Evolutionary conservation across 768 basidiomycete species (phyloP).

Genomic region (Clavaria fumosa): DNA sequence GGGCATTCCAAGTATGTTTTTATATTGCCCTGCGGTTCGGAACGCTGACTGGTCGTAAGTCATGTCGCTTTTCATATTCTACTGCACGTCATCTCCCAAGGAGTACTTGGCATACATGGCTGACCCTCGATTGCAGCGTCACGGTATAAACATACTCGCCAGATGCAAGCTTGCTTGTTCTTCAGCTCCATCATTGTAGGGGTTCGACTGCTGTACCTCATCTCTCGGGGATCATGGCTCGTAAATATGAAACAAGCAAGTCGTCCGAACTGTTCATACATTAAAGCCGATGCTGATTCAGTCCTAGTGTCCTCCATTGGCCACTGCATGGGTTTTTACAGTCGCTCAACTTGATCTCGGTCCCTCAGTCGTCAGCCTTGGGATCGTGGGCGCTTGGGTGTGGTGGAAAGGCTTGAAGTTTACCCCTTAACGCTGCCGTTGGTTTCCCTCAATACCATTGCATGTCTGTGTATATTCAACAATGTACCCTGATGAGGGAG

Average conservation of each 20-base stretch:
- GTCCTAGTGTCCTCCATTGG: constrained; percentile 64
- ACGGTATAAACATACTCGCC: constrained; percentile 41
- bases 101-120: no score
- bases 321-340: constrained; percentile 65
- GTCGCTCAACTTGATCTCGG: constrained; percentile 54
- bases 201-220: constrained; percentile 50
- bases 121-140: constrained; percentile 44
- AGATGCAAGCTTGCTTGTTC: constrained; percentile 44
- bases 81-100: constrained; percentile 38
- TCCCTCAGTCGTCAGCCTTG: constrained; percentile 42
- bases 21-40: background rate
- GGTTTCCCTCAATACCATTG: background rate
- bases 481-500: no score
- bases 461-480: background rate
- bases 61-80: constrained; percentile 60
- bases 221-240: constrained; percentile 56
- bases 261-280: no score
- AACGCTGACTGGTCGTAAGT: constrained; percentile 26
- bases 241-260: constrained; percentile 62
- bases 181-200: constrained; percentile 41
- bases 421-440: constrained; percentile 12
- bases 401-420: constrained; percentile 50
- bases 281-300: no score
- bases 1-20: constrained; percentile 55
- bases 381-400: constrained; percentile 36